phyloP scores from a whole-genome alignment of 495 filamentous ascomycete species.

The Penicillium egyptiacum region DNA sequence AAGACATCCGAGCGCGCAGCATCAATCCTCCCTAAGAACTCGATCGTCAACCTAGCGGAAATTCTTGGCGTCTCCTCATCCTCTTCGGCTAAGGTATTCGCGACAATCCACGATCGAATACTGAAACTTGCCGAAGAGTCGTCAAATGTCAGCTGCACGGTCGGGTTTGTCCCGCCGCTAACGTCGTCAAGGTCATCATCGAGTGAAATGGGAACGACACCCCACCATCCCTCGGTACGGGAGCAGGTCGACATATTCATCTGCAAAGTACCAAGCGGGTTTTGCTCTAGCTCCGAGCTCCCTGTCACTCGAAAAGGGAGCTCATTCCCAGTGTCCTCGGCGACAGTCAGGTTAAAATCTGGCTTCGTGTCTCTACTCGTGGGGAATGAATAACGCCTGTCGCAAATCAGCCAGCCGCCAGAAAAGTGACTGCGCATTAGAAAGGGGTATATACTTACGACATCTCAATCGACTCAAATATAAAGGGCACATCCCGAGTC shows the following conservation, averaged over 20 bases:
- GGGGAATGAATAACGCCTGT: neutral
- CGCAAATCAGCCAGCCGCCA: neutral
- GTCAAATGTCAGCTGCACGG: neutral
- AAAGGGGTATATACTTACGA: neutral
- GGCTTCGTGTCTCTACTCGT: neutral
- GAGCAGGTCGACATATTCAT: neutral
- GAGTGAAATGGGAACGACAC: neutral
- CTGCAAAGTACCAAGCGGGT: neutral
- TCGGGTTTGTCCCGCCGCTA: neutral
- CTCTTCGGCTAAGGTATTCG: neutral
- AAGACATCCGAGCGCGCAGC: neutral
- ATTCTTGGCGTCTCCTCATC: neutral
- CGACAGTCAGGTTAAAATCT: neutral
- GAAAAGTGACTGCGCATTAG: neutral
- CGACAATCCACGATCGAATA: neutral
- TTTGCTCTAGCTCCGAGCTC: neutral
- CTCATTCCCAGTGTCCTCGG: neutral
- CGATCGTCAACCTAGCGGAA: neutral
- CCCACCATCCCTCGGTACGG: neutral
- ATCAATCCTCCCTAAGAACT: constrained; percentile 2
- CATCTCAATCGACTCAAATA: constrained; percentile 1
- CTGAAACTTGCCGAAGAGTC: neutral
- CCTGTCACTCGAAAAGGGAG: neutral
- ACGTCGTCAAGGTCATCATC: neutral
- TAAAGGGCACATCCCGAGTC: neutral